phyloP scores from a whole-genome alignment of 768 basidiomycete species.

The Auriculariales sp. region DNA sequence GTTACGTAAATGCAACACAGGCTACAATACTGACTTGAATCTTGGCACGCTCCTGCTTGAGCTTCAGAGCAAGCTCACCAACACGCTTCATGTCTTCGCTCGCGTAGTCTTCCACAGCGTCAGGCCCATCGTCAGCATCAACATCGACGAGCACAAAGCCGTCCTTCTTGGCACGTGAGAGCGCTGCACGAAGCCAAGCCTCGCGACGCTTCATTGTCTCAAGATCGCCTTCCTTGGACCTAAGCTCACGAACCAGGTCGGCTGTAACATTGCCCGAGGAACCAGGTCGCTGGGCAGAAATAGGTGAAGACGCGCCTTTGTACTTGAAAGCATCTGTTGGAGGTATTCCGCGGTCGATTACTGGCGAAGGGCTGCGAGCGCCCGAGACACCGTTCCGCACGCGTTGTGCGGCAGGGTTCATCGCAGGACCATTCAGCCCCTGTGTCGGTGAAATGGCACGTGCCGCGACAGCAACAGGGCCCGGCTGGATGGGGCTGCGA shows the following conservation, averaged over 20 bases:
- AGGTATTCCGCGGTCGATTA: conserved; percentile 37
- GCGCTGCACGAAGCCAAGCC: conserved; percentile 72
- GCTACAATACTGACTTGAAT: conserved; percentile 49
- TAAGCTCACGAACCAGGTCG: conserved; percentile 67
- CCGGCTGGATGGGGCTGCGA: conserved; percentile 16
- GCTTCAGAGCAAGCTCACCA: conserved; percentile 57
- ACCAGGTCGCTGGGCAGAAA: conserved; percentile 20
- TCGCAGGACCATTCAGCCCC: conserved; percentile 12
- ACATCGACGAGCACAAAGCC: conserved; percentile 55
- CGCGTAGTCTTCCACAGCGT: conserved; percentile 16
- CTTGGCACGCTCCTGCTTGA: conserved; percentile 80
- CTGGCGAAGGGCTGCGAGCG: conserved; percentile 43
- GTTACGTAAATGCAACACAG: neutral
- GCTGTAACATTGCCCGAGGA: conserved; percentile 59
- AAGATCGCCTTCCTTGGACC: conserved; percentile 68
- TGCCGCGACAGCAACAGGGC: conserved; percentile 15
- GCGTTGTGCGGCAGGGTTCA: conserved; percentile 24
- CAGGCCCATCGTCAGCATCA: conserved; percentile 34
- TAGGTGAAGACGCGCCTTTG: conserved; percentile 26
- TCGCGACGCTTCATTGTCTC: conserved; percentile 64
- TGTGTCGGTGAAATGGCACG: conserved; percentile 50
- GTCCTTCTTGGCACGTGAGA: conserved; percentile 57
- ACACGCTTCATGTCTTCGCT: conserved; percentile 35
- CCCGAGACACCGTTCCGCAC: conserved; percentile 28
- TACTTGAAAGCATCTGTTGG: conserved; percentile 43